A percentile compares a stretch with the other conserved stretches of the same genome.
phyloP scores from a whole-genome alignment of 441 rosid genomes.

The Rhodomyrtus psidioides region DNA sequence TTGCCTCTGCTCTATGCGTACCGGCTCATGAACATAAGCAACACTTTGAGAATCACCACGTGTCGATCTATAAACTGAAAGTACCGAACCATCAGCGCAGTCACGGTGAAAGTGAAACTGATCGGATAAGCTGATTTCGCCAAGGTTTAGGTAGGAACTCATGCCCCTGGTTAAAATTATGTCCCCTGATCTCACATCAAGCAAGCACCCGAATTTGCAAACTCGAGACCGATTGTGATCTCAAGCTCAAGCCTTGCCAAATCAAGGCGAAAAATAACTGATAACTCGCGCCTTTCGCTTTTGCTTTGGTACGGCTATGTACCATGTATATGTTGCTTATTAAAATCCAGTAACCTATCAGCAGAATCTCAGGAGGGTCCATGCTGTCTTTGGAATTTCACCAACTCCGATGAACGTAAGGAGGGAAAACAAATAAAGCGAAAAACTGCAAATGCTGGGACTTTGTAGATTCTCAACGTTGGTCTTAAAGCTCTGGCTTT shows the following conservation, averaged over 20 bases:
- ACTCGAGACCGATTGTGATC: neutral
- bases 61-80: neutral
- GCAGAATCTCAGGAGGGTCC: slow-evolving; percentile 1
- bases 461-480: slow-evolving; percentile 34
- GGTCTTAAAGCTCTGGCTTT: slow-evolving; percentile 35
- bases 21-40: rapidly evolving
- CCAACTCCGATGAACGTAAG: neutral
- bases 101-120: neutral
- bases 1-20: neutral
- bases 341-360: slow-evolving; percentile 1
- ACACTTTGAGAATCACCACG: neutral
- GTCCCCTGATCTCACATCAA: neutral
- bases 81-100: too few relatives aligned
- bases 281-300: neutral
- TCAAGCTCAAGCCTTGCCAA: neutral
- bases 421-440: neutral
- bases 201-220: neutral
- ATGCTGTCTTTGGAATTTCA: neutral
- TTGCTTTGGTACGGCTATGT: slow-evolving; percentile 16
- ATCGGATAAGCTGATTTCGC: neutral
- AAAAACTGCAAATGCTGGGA: neutral
- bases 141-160: slow-evolving; percentile 1
- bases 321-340: slow-evolving; percentile 9
- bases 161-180: neutral
- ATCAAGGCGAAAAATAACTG: neutral